These are phyloP conservation scores for Aspergillus fumigatiaffinis DNA, from an alignment of 2,329 filamentous ascomycete species.

Conservation along the genomic window DNA sequence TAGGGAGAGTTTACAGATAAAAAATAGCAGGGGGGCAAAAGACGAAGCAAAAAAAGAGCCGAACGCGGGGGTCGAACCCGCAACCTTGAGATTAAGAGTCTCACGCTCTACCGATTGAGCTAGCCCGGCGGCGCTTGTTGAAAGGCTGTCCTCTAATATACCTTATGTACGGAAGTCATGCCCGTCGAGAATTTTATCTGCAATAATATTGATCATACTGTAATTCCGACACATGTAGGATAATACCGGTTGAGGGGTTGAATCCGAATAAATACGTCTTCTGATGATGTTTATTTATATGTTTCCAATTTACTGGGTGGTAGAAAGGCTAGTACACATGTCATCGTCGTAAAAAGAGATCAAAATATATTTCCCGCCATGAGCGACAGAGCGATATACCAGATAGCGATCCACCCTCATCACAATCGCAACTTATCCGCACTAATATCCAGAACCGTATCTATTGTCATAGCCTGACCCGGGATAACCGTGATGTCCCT, in stretches of 20 bases:
- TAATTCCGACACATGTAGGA: background rate
- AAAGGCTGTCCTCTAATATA: background rate
- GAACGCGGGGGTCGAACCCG: conserved; percentile 43
- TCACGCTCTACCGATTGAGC: conserved; percentile 50
- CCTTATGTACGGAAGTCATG: accelerated
- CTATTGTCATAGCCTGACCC: background rate
- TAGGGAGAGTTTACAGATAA: background rate
- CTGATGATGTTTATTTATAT: background rate
- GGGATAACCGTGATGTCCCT: background rate
- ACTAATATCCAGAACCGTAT: background rate
- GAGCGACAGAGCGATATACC: background rate
- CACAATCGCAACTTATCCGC: background rate
- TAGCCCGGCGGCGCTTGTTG: conserved; percentile 35
- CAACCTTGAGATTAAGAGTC: conserved; percentile 45
- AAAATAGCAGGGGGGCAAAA: background rate
- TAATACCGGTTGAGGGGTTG: background rate
- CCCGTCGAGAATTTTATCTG: background rate
- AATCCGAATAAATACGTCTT: background rate
- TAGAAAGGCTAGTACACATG: background rate
- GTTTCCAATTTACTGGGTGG: background rate
- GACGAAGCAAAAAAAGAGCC: conserved; percentile 22
- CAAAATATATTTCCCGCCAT: background rate
- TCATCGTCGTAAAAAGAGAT: background rate
- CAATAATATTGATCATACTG: background rate
- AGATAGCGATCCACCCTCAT: background rate